Evolutionary conservation across 1,284 basidiomycete species (phyloP).

Genomic region (Kwoniella shivajii): DNA sequence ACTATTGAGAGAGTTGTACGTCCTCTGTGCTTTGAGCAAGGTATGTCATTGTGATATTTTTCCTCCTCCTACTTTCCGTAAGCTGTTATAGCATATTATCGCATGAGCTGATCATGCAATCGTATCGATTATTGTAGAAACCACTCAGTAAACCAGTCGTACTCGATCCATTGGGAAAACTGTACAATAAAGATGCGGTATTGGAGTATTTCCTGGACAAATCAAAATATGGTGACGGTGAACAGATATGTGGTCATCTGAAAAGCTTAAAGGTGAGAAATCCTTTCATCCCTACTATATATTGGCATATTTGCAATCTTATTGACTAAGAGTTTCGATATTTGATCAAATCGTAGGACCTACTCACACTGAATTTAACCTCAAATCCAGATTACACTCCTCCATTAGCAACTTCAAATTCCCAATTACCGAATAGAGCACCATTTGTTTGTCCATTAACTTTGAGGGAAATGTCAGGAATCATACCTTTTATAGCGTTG

Average conservation of each 20-base stretch:
- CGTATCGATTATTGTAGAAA: slow-evolving; percentile 57
- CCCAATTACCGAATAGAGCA: slow-evolving; percentile 57
- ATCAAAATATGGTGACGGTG: slow-evolving; percentile 73
- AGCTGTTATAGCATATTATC: neutral
- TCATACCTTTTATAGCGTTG: slow-evolving; percentile 81
- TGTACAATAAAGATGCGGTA: slow-evolving; percentile 91
- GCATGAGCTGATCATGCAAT: neutral
- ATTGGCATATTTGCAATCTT: too few relatives aligned
- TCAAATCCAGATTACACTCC: slow-evolving; percentile 63
- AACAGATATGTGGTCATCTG: slow-evolving; percentile 82
- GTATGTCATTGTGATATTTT: slow-evolving; percentile 62
- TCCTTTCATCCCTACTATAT: too few relatives aligned
- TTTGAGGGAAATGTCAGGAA: slow-evolving; percentile 91
- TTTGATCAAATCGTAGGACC: slow-evolving; percentile 67
- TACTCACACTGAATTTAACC: slow-evolving; percentile 77
- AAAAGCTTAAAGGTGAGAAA: slow-evolving; percentile 75
- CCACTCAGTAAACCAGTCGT: slow-evolving; percentile 83
- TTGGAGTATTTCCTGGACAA: slow-evolving; percentile 83
- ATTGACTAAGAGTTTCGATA: too few relatives aligned
- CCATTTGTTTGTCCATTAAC: slow-evolving; percentile 86
- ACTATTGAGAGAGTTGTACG: slow-evolving; percentile 80
- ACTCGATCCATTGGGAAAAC: slow-evolving; percentile 82
- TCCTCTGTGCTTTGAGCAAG: slow-evolving; percentile 90
- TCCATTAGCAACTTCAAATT: slow-evolving; percentile 32
- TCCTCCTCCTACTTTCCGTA: neutral